Base-by-base conservation (phyloP, 768 basidiomycete genomes). In the Serendipita indica region DNA sequence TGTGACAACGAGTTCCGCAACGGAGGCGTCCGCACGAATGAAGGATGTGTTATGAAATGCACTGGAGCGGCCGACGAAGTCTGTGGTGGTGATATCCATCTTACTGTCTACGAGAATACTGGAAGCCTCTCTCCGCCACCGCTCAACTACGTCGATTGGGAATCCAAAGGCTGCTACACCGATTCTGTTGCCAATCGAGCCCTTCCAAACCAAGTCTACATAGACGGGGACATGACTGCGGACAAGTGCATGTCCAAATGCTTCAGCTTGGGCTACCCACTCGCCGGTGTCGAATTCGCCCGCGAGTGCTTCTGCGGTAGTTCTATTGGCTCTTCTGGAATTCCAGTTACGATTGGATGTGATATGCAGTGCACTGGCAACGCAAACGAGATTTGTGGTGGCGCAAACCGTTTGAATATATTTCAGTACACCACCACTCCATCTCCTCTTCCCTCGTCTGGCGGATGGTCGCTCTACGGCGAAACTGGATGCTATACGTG, bases 191-290 rank as follows among this genome's bases (percentile, higher is more conserved):
- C 16, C 16, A 30, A 54, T 27, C 49, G 49, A 7, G 49, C 22
- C 16, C 22, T 54, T 12, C 49, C 49, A 5, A n/a, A 5, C n/a
- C 49, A 28, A 4, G 22, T 27, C 34, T 61, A 27, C 30, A 72
- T 79, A 28, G 73, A 75, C 0, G 69, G 70, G 3, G 72, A 72
- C 3, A 75, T 77, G 22, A 76, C 76, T 3, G 72, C 74, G 13
- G 75, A 75, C 64, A 75, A 75, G 1, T 80, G 78, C 63, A 75
- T 73, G 2, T 65, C 73, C 13, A 75, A 76, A 1, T 79, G 78
- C 61, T 67, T 72, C 43, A 71, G 70, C 30, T 69, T 73, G 3
- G 68, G 67, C 14, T 77, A 72, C 64, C 33, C 65, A 3, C 64
- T 69, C 34, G 76, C 77, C 0, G 78, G 78, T n/a, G 57, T 76